phyloP scores from a whole-genome alignment of 352 stramenopile genomes.

The Phytophthora palmivora region DNA sequence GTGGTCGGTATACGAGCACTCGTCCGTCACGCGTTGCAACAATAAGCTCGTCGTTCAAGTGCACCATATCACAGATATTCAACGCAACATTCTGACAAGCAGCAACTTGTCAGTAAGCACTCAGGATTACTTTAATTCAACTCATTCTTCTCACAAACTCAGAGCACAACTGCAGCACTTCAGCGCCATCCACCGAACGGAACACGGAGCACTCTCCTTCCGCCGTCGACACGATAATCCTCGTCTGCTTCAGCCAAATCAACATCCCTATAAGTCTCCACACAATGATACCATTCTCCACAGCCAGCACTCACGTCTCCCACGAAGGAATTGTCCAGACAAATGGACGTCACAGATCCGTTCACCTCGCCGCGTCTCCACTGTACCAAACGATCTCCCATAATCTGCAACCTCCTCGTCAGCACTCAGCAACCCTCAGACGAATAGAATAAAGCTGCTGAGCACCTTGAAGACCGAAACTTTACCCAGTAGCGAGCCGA shows the following conservation, averaged over 20 bases:
- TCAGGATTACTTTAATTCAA: background rate
- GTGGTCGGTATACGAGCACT: slow-evolving; percentile 57
- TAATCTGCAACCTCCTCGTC: slow-evolving; percentile 37
- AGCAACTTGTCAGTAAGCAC: slow-evolving; percentile 8
- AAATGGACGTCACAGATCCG: slow-evolving; percentile 78
- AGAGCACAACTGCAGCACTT: slow-evolving; percentile 58
- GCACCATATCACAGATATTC: slow-evolving; percentile 69
- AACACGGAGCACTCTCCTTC: slow-evolving; percentile 78
- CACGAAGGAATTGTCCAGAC: slow-evolving; percentile 45
- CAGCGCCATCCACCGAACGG: slow-evolving; percentile 52
- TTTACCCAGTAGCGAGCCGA: slow-evolving; percentile 66
- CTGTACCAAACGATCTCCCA: slow-evolving; percentile 54
- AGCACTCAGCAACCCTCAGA: background rate
- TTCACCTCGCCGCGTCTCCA: slow-evolving; percentile 69
- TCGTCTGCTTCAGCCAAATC: slow-evolving; percentile 36
- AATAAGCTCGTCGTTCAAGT: slow-evolving; percentile 63
- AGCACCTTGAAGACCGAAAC: slow-evolving; percentile 78
- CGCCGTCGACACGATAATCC: slow-evolving; percentile 77
- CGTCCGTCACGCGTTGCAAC: slow-evolving; percentile 71
- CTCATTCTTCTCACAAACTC: slow-evolving; percentile 68
- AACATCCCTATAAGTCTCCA: background rate
- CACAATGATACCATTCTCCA: background rate
- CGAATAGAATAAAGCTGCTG: background rate
- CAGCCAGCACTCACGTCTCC: slow-evolving; percentile 44
- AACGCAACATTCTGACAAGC: slow-evolving; percentile 60